Base-by-base conservation (phyloP, 2,329 filamentous ascomycete species). In the Colletotrichum tanaceti region DNA sequence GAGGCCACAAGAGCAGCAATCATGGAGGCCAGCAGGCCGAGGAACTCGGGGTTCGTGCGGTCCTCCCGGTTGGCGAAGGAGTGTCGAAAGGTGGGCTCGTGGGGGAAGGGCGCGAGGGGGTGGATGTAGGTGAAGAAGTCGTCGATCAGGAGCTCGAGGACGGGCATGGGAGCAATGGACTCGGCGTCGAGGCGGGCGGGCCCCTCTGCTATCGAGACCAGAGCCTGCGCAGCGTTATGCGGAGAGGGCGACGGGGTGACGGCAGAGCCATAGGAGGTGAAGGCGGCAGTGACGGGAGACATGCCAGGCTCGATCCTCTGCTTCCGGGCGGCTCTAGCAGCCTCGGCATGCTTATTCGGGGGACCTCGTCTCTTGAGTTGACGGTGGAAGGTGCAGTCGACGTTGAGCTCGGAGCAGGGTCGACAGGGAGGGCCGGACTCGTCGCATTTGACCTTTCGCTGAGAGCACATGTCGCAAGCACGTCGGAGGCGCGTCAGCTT, bases 81-180 rank as follows among this genome's bases (percentile, higher is more conserved):
- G 70, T 89, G 86, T 24, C 91, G 86, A 76, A 94, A 94, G 4
- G 90, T 91, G 0, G 91, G 91, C 75, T 94, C 91, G 77, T 94
- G 92, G 0, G 92, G 92, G 65, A 94, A 94, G 0, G 92, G 92
- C 66, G 87, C 88, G 10, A 94, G 84, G 1, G 92, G 92, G 73
- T 94, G 91, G 61, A 94, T 90, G 76, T 93, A 93, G 20, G 90
- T 93, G 79, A 94, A 94, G 84, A 93, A 94, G 80, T 94, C 92
- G 76, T 94, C 90, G 65, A 94, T 87, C 18, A 94, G 83, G 2
- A 90, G 84, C 73, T 91, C 86, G 60, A 94, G 81, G 13, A 90
- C 88, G 9, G 87, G 86, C 77, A 90, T 84, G 0, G 91, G 90
- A 47, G 90, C 91, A 70, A 94, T 93, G 2, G 87, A 83, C 75